These are phyloP conservation scores for Boechera stricta DNA, from an alignment of 345 rosid genomes.

Conservation along the genomic window DNA sequence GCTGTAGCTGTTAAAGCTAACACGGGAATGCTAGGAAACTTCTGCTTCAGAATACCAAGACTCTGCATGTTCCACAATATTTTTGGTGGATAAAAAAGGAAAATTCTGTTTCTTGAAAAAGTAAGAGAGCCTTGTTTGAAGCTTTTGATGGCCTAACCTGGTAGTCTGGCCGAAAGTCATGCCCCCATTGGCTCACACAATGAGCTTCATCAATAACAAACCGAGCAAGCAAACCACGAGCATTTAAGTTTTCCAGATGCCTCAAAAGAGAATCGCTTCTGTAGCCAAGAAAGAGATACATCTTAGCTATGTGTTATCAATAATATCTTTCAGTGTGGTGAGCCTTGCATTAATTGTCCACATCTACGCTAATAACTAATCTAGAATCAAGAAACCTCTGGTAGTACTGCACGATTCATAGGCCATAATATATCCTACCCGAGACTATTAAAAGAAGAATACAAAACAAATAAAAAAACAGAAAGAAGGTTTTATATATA, in stretches of 20 bases:
- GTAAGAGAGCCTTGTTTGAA: constrained; percentile 26
- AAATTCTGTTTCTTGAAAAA: constrained; percentile 22
- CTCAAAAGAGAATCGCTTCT: constrained; percentile 95
- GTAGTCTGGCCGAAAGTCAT: constrained; percentile 99
- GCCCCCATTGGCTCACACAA: constrained; percentile 99
- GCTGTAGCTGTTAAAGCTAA: constrained; percentile 99
- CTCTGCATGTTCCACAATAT: constrained; percentile 59
- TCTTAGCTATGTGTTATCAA: constrained; percentile 27
- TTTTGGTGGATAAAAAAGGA: constrained; percentile 33
- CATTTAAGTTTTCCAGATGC: constrained; percentile 75
- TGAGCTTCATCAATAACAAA: constrained; percentile 99
- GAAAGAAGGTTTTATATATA: neutral
- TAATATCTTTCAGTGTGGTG: constrained; percentile 19
- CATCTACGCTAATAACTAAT: constrained; percentile 9
- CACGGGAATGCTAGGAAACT: constrained; percentile 86
- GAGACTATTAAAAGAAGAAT: constrained; percentile 14
- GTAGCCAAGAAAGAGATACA: constrained; percentile 45
- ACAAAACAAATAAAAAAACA: neutral
- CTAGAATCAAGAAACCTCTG: constrained; percentile 23
- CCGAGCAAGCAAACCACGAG: constrained; percentile 85
- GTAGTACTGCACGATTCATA: constrained; percentile 15
- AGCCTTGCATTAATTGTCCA: constrained; percentile 12
- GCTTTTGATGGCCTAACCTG: constrained; percentile 63
- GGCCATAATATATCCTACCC: constrained; percentile 22
- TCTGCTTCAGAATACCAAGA: constrained; percentile 95